These are phyloP conservation scores for Parachaetomium inaequale DNA, from an alignment of 495 filamentous ascomycete species.

Conservation along the genomic window DNA sequence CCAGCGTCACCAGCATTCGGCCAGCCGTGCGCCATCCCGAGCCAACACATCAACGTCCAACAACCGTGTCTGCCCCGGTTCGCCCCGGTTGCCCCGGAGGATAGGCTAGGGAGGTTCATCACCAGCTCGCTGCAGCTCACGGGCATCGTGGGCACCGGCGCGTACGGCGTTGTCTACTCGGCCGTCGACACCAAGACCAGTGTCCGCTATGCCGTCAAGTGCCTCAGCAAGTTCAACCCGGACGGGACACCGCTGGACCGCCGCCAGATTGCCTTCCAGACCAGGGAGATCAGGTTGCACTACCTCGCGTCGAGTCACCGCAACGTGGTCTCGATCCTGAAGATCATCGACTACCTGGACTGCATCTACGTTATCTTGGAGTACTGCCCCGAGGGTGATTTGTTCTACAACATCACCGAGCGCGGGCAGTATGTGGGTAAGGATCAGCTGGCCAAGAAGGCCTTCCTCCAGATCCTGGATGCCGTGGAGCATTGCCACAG, in stretches of 20 bases:
- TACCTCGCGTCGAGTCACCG: slow-evolving; percentile 81
- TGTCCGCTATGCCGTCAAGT: slow-evolving; percentile 90
- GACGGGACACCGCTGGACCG: slow-evolving; percentile 73
- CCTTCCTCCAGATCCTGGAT: slow-evolving; percentile 95
- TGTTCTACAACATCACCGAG: slow-evolving; percentile 97
- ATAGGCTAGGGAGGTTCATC: slow-evolving; percentile 79
- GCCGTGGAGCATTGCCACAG: slow-evolving; percentile 94
- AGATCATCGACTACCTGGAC: slow-evolving; percentile 88
- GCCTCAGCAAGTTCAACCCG: slow-evolving; percentile 76
- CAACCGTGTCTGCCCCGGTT: slow-evolving; percentile 40
- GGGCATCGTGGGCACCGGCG: slow-evolving; percentile 83
- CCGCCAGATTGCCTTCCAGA: slow-evolving; percentile 85
- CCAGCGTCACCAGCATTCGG: slow-evolving; percentile 50
- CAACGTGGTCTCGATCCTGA: slow-evolving; percentile 90
- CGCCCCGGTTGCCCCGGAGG: slow-evolving; percentile 60
- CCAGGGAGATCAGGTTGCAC: slow-evolving; percentile 88
- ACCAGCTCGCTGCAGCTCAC: slow-evolving; percentile 79
- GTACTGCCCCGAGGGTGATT: slow-evolving; percentile 93
- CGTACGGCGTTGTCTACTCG: slow-evolving; percentile 95
- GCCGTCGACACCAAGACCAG: slow-evolving; percentile 83
- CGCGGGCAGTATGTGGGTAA: slow-evolving; percentile 88
- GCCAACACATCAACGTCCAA: slow-evolving; percentile 29
- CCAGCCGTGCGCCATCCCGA: slow-evolving; percentile 38
- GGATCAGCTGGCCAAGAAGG: slow-evolving; percentile 78
- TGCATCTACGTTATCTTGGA: slow-evolving; percentile 97